phyloP scores from a whole-genome alignment of 208 protist genomes.

The Trichomonas vaginalis region DNA sequence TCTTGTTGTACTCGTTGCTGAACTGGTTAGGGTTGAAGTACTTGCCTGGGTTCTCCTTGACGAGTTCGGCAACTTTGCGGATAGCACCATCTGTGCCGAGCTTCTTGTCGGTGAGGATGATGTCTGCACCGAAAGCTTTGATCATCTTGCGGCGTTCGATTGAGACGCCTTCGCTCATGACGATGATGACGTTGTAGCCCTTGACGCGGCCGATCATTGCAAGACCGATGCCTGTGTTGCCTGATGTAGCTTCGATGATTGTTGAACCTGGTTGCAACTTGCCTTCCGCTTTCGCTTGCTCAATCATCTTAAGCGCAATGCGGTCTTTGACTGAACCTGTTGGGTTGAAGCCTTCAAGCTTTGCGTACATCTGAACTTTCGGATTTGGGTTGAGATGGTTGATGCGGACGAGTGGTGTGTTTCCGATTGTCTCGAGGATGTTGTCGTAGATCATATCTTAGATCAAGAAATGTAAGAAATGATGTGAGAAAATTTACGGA shows the following conservation, averaged over 20 bases:
- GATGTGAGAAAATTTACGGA: too few relatives aligned
- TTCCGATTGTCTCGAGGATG: background rate
- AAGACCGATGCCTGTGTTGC: slow-evolving; percentile 57
- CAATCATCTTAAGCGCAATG: slow-evolving; percentile 77
- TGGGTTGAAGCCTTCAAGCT: slow-evolving; percentile 55
- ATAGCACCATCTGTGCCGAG: background rate
- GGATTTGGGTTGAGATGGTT: background rate
- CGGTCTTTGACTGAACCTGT: slow-evolving; percentile 84
- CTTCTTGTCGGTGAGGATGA: slow-evolving; percentile 72
- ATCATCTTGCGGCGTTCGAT: slow-evolving; percentile 74
- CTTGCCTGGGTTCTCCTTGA: background rate
- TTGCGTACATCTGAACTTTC: slow-evolving; percentile 12
- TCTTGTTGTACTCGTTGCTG: slow-evolving; percentile 55
- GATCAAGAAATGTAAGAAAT: too few relatives aligned
- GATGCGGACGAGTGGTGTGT: background rate
- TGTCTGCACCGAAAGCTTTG: slow-evolving; percentile 65
- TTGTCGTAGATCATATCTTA: background rate
- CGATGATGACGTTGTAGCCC: slow-evolving; percentile 81
- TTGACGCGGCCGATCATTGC: slow-evolving; percentile 71
- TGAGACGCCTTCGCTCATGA: slow-evolving; percentile 85
- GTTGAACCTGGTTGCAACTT: slow-evolving; percentile 65
- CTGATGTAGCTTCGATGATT: slow-evolving; percentile 83
- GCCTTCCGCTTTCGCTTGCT: slow-evolving; percentile 67
- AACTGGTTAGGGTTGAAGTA: slow-evolving; percentile 48
- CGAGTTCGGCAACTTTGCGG: background rate